phyloP scores from a whole-genome alignment of 129 eudicot species.

The Pseudognaphalium luteoalbum region DNA sequence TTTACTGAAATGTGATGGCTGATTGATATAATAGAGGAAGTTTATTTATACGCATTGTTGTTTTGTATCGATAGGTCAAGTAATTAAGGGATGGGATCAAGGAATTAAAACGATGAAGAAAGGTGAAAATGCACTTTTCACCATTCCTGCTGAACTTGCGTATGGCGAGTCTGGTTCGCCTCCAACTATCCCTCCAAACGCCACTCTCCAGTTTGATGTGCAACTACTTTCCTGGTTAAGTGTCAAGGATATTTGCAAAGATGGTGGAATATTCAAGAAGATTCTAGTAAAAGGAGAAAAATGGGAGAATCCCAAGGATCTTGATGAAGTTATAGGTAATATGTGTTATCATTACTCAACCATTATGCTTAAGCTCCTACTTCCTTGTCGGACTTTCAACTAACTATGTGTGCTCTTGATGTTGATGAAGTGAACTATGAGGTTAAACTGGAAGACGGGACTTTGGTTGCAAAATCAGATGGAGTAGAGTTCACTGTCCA shows the following conservation, averaged over 20 bases:
- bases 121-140: constrained; percentile 91
- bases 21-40: not conserved
- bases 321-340: constrained; percentile 91
- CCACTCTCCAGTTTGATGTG: constrained; percentile 89
- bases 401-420: not conserved
- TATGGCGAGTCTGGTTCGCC: constrained; percentile 93
- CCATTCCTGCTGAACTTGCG: constrained; percentile 92
- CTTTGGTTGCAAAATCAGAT: constrained; percentile 68
- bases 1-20: not conserved
- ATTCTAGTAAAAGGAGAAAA: constrained; percentile 78
- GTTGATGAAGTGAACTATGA: constrained; percentile 75
- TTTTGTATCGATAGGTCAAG: constrained; percentile 61
- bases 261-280: constrained; percentile 94
- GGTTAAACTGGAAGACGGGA: constrained; percentile 77
- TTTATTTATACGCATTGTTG: not conserved
- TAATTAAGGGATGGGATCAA: constrained; percentile 94
- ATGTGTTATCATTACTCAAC: not conserved
- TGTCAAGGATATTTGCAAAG: constrained; percentile 91
- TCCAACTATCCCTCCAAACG: constrained; percentile 89
- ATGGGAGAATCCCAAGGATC: constrained; percentile 96
- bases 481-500: constrained; percentile 77
- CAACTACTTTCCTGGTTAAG: constrained; percentile 85
- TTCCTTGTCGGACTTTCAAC: not conserved
- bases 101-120: constrained; percentile 98
- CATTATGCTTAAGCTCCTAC: not conserved